Conservation (phyloP, 352 stramenopile genomes). For the Discostella stelligera region DNA sequence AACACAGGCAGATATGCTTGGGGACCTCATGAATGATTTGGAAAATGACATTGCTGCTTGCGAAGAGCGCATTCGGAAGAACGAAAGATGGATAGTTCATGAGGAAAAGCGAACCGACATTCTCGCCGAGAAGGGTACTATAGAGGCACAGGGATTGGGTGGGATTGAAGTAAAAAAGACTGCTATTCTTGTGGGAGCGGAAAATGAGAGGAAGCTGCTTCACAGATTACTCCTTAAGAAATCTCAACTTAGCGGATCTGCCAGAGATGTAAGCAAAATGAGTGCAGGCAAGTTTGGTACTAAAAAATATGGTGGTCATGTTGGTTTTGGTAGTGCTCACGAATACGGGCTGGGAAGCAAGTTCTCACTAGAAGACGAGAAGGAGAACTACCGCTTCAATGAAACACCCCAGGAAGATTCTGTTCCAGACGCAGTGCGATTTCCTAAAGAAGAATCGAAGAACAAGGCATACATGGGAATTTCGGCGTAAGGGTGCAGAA, state of each 20-base stretch:
- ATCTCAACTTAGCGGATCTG: constrained; percentile 43
- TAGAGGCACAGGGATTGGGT: constrained; percentile 45
- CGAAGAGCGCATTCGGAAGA: constrained; percentile 40
- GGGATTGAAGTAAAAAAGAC: constrained; percentile 49
- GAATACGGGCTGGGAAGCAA: constrained; percentile 30
- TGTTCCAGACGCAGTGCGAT: constrained; percentile 36
- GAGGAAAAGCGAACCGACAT: constrained; percentile 28
- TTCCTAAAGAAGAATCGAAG: constrained; percentile 25
- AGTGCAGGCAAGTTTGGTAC: not conserved
- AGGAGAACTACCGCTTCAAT: constrained; percentile 49
- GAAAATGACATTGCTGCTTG: constrained; percentile 45
- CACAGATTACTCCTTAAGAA: constrained; percentile 40
- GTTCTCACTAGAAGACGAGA: constrained; percentile 21
- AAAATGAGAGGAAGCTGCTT: constrained; percentile 49
- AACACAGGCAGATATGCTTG: constrained; percentile 46
- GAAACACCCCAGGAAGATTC: constrained; percentile 28
- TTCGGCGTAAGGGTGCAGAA: constrained; percentile 30
- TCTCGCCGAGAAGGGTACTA: constrained; percentile 41
- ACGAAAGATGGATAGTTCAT: constrained; percentile 53
- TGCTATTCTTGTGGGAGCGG: constrained; percentile 39
- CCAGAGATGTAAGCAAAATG: not conserved
- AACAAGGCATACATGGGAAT: constrained; percentile 41
- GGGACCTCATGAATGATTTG: constrained; percentile 47
- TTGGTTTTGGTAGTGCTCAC: constrained; percentile 45
- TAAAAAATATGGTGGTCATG: constrained; percentile 23